Conservation (phyloP, 148 eudicot genomes). For the Persicaria maculosa region DNA sequence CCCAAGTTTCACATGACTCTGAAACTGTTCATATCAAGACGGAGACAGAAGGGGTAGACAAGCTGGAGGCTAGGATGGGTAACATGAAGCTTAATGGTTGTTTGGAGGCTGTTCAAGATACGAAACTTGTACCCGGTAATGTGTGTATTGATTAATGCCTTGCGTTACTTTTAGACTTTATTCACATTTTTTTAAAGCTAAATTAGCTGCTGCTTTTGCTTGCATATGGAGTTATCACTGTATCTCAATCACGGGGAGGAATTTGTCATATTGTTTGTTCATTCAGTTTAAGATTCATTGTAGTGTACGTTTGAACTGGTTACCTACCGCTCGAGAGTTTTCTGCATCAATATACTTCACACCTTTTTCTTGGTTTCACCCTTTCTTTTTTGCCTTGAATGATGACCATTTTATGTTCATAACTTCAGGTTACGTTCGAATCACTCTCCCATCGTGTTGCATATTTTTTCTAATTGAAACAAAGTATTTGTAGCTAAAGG, state of each 20-base stretch:
- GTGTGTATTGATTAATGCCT: background rate
- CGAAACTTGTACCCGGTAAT: background rate
- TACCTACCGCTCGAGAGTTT: background rate
- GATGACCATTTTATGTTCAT: too few relatives aligned
- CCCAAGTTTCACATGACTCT: background rate
- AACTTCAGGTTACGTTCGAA: too few relatives aligned
- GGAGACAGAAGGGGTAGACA: slow-evolving; percentile 38
- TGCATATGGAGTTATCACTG: background rate
- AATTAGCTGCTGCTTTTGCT: slow-evolving; percentile 1
- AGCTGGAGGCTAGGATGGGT: slow-evolving; percentile 39
- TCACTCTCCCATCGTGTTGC: too few relatives aligned
- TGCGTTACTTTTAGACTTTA: background rate
- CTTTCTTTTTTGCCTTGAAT: background rate
- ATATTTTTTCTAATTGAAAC: too few relatives aligned
- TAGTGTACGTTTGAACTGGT: background rate
- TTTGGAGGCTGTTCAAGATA: background rate
- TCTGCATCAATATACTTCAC: background rate
- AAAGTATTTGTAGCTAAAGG: background rate
- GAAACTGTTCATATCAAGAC: background rate
- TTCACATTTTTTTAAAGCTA: background rate
- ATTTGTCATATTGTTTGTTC: background rate
- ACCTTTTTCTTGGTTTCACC: background rate
- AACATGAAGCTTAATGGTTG: slow-evolving; percentile 18
- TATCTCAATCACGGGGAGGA: background rate
- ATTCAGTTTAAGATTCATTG: background rate